A percentile compares a stretch with the other conserved stretches of the same genome.
Conservation (phyloP, 352 stramenopile genomes). For the Stramenopiles sp. region DNA sequence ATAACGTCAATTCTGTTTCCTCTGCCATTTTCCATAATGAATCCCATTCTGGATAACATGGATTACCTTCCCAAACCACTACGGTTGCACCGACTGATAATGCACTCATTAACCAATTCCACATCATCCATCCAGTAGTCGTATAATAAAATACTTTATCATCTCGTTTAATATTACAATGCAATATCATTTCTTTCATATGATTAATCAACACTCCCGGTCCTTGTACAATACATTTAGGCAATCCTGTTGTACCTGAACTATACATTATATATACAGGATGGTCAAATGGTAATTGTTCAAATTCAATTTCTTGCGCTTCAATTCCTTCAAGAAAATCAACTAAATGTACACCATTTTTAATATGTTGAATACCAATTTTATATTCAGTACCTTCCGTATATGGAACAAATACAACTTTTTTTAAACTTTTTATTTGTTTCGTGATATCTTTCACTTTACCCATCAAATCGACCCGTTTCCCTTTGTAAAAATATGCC, state of each 20-base stretch:
- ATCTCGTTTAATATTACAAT: constrained; percentile 35
- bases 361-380: constrained; percentile 34
- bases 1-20: constrained; percentile 37
- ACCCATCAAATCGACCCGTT: constrained; percentile 35
- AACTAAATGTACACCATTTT: constrained; percentile 13
- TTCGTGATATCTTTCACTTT: constrained; percentile 36
- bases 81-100: constrained; percentile 42
- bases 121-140: constrained; percentile 63
- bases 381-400: constrained; percentile 33
- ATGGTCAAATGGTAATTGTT: constrained; percentile 50
- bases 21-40: constrained; percentile 34
- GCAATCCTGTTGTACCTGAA: constrained; percentile 50
- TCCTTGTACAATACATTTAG: constrained; percentile 58
- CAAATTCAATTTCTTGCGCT: constrained; percentile 30
- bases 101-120: constrained; percentile 51
- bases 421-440: constrained; percentile 25
- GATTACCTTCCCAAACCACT: constrained; percentile 49
- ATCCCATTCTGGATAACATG: constrained; percentile 32
- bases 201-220: constrained; percentile 46
- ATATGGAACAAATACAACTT: constrained; percentile 39
- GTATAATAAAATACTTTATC: constrained; percentile 56
- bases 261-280: constrained; percentile 64
- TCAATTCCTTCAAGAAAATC: constrained; percentile 12
- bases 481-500: constrained; percentile 50
- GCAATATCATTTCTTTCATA: constrained; percentile 49